Evolutionary conservation across 768 basidiomycete species (phyloP), one percentile per base, ranked within the genome.

Genomic region (Termitomyces sp.): DNA sequence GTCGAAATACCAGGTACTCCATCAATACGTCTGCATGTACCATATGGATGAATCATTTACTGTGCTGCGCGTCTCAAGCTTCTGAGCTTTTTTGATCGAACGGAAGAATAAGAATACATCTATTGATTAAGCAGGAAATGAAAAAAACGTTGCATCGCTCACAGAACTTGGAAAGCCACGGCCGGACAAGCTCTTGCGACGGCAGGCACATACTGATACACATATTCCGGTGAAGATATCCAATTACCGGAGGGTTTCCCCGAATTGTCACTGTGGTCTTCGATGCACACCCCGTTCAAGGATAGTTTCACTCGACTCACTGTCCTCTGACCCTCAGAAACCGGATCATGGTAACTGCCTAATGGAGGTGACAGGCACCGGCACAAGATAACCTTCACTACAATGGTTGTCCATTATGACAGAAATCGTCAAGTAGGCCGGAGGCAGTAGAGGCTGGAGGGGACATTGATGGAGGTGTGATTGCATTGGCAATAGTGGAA

Each of bases 141-240:
- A 79, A 79, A 77, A 71, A 68, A 76, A 77, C 77, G 79, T 75
- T 78, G 76, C 71, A 69, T 53, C 39, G 57, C 55, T 61, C 59
- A 53, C 66, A 65, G 65, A 64, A 66, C 41, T 67, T 63, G 64
- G 66, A 41, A 63, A 58, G 64, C 61, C 44, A 42, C 29, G 22
- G 57, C 56, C 55, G 61, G 47, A 57, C 61, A 57, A 42, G 7
- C 14, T 32, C 22, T 13, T 16, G 24, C 24, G 41, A 42, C 49
- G 44, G 36, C 50, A 67, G 67, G 67, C 61, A 67, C 66, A 57
- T 44, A 52, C 46, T 59, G 47, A 48, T 14, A n/a, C 41, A 55
- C 24, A 27, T 42, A 22, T 29, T 31, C 26, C 51, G 52, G 57
- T 31, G 24, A 37, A 46, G 26, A 27, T 44, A 46, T 54, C 29